Percentiles rank a stretch among this genome's conserved stretches.
Evolutionary conservation across 2,329 filamentous ascomycete species (phyloP).

Genomic region (Penicillium hesseltinei): DNA sequence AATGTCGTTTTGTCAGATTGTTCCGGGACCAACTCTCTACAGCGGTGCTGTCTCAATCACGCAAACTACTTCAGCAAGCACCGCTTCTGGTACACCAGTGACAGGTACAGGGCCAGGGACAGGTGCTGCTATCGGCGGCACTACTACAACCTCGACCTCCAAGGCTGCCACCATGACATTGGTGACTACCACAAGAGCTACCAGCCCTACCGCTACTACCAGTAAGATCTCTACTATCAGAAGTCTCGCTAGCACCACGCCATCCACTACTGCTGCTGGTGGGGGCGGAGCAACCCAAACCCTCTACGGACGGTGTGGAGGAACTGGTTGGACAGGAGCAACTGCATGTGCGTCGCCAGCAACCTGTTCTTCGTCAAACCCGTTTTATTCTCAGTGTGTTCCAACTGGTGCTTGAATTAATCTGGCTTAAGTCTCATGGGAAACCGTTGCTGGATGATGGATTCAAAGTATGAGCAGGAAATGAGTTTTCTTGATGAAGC

Average conservation of each 20-base stretch:
- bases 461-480: background rate
- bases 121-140: background rate
- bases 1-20: constrained; percentile 17
- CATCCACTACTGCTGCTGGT: background rate
- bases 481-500: background rate
- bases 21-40: constrained; percentile 49
- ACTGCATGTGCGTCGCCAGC: constrained; percentile 15
- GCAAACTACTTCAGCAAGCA: constrained; percentile 17
- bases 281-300: constrained; percentile 13
- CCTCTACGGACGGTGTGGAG: constrained; percentile 21
- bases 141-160: background rate
- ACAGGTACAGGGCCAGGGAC: constrained; percentile 19
- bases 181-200: background rate
- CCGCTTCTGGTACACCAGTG: constrained; percentile 16
- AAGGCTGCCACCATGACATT: constrained; percentile 1
- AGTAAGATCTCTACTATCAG: background rate
- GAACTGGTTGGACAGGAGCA: constrained; percentile 15
- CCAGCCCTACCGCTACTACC: background rate
- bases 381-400: constrained; percentile 21
- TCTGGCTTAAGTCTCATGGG: too few species aligned
- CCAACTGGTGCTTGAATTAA: constrained; percentile 9
- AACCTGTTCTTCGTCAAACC: constrained; percentile 16
- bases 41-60: constrained; percentile 20
- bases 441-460: background rate
- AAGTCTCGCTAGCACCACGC: too few species aligned